A percentile compares a stretch with the other conserved stretches of the same genome.
Conservation (phyloP, 306 rosid species). For the Herpetospermum pedunculosum region DNA sequence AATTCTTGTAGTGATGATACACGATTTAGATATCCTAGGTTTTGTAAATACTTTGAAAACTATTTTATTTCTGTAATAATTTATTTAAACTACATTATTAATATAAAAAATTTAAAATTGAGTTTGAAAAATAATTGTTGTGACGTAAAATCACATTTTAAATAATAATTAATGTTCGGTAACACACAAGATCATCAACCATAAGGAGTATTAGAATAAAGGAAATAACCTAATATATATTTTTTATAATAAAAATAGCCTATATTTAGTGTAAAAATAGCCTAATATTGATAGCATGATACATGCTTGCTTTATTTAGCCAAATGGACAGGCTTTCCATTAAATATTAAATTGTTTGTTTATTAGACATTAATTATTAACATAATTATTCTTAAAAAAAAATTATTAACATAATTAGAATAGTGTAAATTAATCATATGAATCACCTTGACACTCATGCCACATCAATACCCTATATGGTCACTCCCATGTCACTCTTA, state of each 20-base stretch:
- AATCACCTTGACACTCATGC: neutral
- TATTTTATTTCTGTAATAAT: no score
- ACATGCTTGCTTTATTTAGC: neutral
- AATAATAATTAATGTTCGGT: neutral
- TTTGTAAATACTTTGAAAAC: no score
- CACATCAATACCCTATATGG: neutral
- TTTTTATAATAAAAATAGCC: no score
- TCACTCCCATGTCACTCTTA: neutral
- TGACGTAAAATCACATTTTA: neutral
- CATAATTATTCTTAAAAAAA: no score
- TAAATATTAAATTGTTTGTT: neutral
- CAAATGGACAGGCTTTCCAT: neutral
- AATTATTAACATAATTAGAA: neutral
- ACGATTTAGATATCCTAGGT: no score
- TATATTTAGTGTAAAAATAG: no score
- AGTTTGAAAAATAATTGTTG: neutral
- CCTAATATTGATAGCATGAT: neutral
- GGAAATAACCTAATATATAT: neutral
- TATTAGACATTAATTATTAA: neutral
- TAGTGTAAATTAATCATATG: neutral
- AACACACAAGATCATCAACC: neutral
- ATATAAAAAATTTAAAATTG: no score
- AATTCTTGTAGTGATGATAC: no score
- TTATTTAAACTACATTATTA: no score
- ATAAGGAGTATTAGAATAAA: neutral